These are phyloP conservation scores for Jacaranda copaia DNA, from an alignment of 257 asterid genomes.

Conservation along the genomic window DNA sequence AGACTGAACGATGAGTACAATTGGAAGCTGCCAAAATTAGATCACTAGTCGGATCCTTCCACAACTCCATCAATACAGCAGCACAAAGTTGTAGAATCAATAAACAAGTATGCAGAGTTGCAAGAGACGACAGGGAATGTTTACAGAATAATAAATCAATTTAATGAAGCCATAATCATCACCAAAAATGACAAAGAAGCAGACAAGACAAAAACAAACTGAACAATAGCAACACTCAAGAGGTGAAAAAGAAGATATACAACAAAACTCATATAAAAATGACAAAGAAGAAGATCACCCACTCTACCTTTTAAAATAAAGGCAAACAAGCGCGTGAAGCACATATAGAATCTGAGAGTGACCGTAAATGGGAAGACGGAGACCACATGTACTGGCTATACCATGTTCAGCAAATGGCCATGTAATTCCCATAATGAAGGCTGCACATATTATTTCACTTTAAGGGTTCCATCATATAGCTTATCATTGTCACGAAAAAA, in stretches of 20 bases:
- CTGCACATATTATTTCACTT: slow-evolving; percentile 44
- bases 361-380: slow-evolving; percentile 38
- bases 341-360: not conserved
- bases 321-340: not conserved
- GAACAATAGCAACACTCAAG: too few species aligned
- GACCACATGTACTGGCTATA: slow-evolving; percentile 56
- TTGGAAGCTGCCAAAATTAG: not conserved
- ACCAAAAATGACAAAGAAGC: slow-evolving; percentile 5
- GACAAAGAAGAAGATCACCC: not conserved
- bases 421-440: slow-evolving; percentile 61
- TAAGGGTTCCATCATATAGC: too few species aligned
- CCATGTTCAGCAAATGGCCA: slow-evolving; percentile 76
- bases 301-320: not conserved
- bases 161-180: not conserved
- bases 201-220: not conserved
- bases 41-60: not conserved
- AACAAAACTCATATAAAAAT: not conserved
- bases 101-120: too few species aligned
- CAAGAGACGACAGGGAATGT: too few species aligned
- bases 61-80: too few species aligned
- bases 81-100: too few species aligned
- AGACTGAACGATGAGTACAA: not conserved
- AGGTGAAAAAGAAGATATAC: not conserved
- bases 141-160: too few species aligned
- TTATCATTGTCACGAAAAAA: too few species aligned